phyloP scores from a whole-genome alignment of 1,284 basidiomycete genomes.

The Waitea zeae region DNA sequence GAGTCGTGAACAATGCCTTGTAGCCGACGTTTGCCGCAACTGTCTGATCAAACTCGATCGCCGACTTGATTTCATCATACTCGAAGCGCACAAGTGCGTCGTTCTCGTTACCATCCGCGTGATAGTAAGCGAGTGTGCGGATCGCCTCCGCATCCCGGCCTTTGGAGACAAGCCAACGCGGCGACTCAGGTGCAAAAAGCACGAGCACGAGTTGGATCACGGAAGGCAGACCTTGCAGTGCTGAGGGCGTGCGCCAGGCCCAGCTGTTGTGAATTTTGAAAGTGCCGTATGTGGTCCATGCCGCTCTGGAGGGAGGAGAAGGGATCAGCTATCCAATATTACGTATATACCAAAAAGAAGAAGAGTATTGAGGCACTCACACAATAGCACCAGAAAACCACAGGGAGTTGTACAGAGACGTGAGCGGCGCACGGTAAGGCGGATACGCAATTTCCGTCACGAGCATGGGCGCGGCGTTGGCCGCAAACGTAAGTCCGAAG shows the following conservation, averaged over 20 bases:
- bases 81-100: conserved; percentile 45
- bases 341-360: too few relatives aligned
- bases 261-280: conserved; percentile 45
- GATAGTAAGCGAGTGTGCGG: conserved; percentile 50
- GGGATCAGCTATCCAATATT: too few relatives aligned
- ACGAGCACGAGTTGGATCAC: conserved; percentile 35
- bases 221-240: conserved; percentile 36
- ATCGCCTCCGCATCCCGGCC: conserved; percentile 39
- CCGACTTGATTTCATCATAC: conserved; percentile 41
- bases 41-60: conserved; percentile 27
- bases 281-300: conserved; percentile 31
- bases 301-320: too few relatives aligned
- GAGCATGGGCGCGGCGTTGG: conserved; percentile 29
- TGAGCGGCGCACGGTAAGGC: conserved; percentile 29
- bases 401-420: conserved; percentile 35
- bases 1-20: conserved; percentile 27
- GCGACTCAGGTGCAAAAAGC: conserved; percentile 40
- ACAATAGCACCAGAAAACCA: conserved; percentile 19
- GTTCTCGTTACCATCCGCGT: conserved; percentile 47
- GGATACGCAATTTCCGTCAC: conserved; percentile 39
- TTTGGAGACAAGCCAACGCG: conserved; percentile 38
- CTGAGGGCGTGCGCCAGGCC: conserved; percentile 44
- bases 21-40: conserved; percentile 26
- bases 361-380: too few relatives aligned
- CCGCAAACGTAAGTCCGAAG: conserved; percentile 34